Percentiles rank a stretch among this genome's conserved stretches.
These are phyloP conservation scores for Porogramme epimiltina DNA, from an alignment of 1,284 basidiomycete species.

Conservation along the genomic window DNA sequence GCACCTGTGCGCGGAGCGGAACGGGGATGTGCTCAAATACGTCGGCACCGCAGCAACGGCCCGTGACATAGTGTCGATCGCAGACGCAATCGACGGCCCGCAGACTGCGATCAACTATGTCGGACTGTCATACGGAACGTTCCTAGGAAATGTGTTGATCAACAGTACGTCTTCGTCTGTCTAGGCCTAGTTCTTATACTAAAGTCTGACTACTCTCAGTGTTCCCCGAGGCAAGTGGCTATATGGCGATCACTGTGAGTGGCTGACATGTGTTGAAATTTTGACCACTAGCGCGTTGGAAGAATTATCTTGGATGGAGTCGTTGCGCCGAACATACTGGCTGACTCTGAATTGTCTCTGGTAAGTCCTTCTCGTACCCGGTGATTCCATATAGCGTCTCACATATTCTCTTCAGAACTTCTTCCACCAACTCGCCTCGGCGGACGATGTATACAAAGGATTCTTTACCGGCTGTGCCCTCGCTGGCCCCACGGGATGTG, in stretches of 20 bases:
- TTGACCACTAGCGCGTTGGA: constrained; percentile 25
- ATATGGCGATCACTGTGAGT: too few species aligned
- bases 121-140: constrained; percentile 14
- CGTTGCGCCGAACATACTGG: background rate
- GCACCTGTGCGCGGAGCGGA: background rate
- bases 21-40: constrained; percentile 11
- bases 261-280: too few species aligned
- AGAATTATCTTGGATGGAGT: constrained; percentile 15
- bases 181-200: too few species aligned
- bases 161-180: constrained; percentile 11
- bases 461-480: constrained; percentile 19
- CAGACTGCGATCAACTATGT: constrained; percentile 13
- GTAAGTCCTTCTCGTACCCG: too few species aligned
- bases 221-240: too few species aligned
- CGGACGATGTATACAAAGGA: constrained; percentile 7
- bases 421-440: background rate
- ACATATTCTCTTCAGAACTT: too few species aligned
- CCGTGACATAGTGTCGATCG: constrained; percentile 17
- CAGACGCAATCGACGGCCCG: constrained; percentile 16
- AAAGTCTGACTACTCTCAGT: too few species aligned
- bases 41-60: constrained; percentile 17
- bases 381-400: too few species aligned
- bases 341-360: too few species aligned
- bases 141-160: constrained; percentile 15
- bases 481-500: constrained; percentile 10